Evolutionary conservation across 2,329 filamentous ascomycete species (phyloP).

Genomic region (Ophiostoma ulmi): DNA sequence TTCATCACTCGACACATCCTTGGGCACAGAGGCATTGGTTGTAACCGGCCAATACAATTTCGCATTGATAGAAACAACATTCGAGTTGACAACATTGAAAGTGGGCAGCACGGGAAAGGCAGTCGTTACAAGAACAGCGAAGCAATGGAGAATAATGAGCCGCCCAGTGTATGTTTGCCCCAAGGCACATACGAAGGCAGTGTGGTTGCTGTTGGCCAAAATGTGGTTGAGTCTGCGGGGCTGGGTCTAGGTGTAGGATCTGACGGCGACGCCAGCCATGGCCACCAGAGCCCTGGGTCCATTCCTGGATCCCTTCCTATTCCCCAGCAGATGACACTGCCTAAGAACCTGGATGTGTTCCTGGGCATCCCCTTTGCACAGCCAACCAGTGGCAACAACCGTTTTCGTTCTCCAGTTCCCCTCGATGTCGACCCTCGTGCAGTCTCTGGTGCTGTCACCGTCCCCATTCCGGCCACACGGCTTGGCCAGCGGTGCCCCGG

Average conservation of each 20-base stretch:
- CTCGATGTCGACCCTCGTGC: conserved; percentile 28
- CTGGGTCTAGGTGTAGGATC: conserved; percentile 18
- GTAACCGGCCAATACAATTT: neutral
- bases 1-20: neutral
- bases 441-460: neutral
- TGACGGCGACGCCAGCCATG: neutral
- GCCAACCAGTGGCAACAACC: conserved; percentile 39
- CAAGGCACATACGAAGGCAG: conserved; percentile 41
- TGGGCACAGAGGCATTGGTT: neutral
- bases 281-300: neutral
- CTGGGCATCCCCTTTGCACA: conserved; percentile 48
- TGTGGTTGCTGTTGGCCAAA: conserved; percentile 20
- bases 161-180: conserved; percentile 31
- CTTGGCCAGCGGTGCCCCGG: conserved; percentile 26
- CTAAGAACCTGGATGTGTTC: conserved; percentile 43
- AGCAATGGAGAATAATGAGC: neutral
- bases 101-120: neutral
- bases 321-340: neutral
- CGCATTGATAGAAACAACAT: neutral
- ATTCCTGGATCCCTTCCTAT: neutral
- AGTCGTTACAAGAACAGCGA: neutral
- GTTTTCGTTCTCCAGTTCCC: conserved; percentile 42
- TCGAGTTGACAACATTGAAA: neutral
- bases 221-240: conserved; percentile 18
- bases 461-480: conserved; percentile 17